A percentile compares a stretch with the other conserved stretches of the same genome.
These are phyloP conservation scores for Phlegmacium glaucopus DNA, from an alignment of 768 basidiomycete genomes.

Conservation along the genomic window DNA sequence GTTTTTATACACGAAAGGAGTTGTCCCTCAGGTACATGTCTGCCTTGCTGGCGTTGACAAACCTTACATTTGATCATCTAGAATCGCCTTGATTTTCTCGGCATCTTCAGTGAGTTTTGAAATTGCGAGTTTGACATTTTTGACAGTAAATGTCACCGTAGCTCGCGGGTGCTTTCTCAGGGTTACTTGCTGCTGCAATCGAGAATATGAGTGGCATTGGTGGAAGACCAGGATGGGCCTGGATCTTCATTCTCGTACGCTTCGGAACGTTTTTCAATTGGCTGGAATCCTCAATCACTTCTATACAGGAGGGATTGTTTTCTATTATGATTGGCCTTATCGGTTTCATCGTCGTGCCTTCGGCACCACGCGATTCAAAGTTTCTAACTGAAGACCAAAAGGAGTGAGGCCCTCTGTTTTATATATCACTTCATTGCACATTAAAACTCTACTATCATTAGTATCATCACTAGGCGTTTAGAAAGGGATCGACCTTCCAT, in stretches of 20 bases:
- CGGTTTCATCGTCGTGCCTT: conserved; percentile 37
- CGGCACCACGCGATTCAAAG: conserved; percentile 26
- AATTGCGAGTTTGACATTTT: conserved; percentile 13
- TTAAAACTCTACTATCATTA: not conserved
- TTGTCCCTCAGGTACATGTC: no score
- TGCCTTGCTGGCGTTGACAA: no score
- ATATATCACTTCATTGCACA: not conserved
- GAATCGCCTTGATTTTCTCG: conserved; percentile 36
- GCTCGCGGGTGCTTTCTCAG: conserved; percentile 60
- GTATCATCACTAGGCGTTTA: conserved; percentile 26
- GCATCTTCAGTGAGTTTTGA: conserved; percentile 28
- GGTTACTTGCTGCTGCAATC: conserved; percentile 60
- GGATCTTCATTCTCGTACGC: conserved; percentile 53
- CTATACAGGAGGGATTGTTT: conserved; percentile 41
- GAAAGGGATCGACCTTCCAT: conserved; percentile 31
- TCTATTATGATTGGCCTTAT: conserved; percentile 43
- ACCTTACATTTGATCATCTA: conserved; percentile 15
- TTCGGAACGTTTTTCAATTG: not conserved
- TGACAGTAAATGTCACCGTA: conserved; percentile 5
- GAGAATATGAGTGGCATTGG: conserved; percentile 49
- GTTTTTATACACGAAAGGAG: no score
- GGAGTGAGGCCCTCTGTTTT: conserved; percentile 29
- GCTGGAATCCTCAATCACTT: not conserved
- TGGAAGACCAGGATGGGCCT: conserved; percentile 57
- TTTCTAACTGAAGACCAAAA: conserved; percentile 29